These are phyloP conservation scores for Lolium multiflorum DNA, from an alignment of 176 grass and related monocot species.

Conservation along the genomic window DNA sequence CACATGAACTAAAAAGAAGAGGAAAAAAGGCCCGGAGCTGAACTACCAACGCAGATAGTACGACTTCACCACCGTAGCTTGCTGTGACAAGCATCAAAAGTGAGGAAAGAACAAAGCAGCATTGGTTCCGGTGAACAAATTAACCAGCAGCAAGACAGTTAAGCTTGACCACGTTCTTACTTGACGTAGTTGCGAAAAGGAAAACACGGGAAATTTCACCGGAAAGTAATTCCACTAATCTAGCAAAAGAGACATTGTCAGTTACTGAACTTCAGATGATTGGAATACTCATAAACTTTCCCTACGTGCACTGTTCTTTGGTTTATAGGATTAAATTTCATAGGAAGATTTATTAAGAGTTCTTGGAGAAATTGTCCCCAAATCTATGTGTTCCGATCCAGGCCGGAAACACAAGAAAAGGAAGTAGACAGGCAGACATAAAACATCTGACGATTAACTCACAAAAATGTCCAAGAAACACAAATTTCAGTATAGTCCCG, in stretches of 20 bases:
- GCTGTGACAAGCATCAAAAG: neutral
- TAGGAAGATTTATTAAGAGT: neutral
- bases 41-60: neutral
- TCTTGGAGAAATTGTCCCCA: neutral
- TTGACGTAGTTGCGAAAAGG: too few species aligned
- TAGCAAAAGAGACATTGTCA: neutral
- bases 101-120: slow-evolving; percentile 25
- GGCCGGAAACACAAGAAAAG: neutral
- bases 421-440: neutral
- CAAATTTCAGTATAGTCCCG: neutral
- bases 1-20: neutral
- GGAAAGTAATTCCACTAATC: neutral
- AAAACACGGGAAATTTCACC: neutral
- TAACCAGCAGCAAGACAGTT: neutral
- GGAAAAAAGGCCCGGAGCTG: neutral
- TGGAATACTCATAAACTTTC: neutral
- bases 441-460: neutral
- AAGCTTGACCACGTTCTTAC: neutral
- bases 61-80: slow-evolving; percentile 11
- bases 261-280: neutral
- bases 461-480: slow-evolving; percentile 5
- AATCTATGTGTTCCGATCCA: neutral
- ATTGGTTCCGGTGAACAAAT: neutral
- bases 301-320: neutral
- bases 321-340: neutral